Percentiles rank a stretch among this genome's conserved stretches.
Evolutionary conservation across 78 protist genomes (phyloP).

Genomic region (Paulinella micropora): DNA sequence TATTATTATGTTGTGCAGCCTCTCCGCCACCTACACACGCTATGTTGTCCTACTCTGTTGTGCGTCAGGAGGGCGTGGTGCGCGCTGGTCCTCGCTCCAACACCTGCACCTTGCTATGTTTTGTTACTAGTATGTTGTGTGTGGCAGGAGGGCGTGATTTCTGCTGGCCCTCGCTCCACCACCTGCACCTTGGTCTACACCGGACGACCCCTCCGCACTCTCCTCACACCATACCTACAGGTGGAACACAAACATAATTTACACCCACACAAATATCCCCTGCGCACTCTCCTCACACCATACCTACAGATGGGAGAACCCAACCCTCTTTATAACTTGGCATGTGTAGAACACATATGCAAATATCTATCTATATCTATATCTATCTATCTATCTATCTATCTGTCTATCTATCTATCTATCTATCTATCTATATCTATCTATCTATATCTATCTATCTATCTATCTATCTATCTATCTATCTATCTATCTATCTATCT

Average conservation of each 20-base stretch:
- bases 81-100: too few species aligned
- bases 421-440: neutral
- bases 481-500: neutral
- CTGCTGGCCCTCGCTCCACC: too few species aligned
- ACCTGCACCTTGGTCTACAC: slow-evolving; percentile 17
- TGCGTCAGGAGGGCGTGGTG: too few species aligned
- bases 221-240: neutral
- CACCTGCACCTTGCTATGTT: too few species aligned
- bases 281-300: neutral
- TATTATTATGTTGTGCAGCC: too few species aligned
- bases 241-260: neutral
- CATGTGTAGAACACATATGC: neutral
- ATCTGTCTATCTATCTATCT: neutral
- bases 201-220: slow-evolving; percentile 18
- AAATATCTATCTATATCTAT: neutral
- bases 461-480: neutral
- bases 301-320: neutral
- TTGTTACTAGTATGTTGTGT: neutral
- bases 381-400: neutral
- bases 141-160: neutral
- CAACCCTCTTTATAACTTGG: neutral
- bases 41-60: too few species aligned
- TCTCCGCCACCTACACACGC: too few species aligned
- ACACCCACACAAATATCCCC: neutral
- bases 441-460: neutral